Base-by-base conservation (phyloP, 2,329 filamentous ascomycete genomes). In the Thielaviopsis populi region DNA sequence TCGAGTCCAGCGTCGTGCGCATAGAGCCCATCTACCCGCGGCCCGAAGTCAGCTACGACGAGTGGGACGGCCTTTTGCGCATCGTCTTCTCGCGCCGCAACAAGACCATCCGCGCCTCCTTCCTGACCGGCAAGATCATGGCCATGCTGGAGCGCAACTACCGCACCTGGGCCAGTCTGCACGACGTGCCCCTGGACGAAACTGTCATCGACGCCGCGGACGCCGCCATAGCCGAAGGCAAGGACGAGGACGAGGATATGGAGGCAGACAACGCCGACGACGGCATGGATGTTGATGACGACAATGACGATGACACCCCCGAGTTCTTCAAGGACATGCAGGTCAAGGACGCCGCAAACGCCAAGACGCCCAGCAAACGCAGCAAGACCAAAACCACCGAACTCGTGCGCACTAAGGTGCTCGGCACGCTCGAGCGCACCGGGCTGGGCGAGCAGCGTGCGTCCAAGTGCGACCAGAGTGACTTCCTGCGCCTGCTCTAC, bases 31-130 rank as follows among this genome's bases (percentile, higher is more conserved):
- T 96, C 77, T 78, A 76, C 59, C 83, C 85, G 68, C 78, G 90
- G 43, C 92, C 92, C 62, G 86, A 90, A 69, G 91, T 97, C 68
- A 89, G 85, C 72, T 97, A 92, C 75, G 90, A 95, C 62, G 94
- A 97, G 74, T 96, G 91, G 86, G 92, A 97, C 71, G 91, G 92
- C 10, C 79, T 97, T 72, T 75, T 97, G 67, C 79, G 85, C 67
- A 96, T 96, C 69, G 75, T 74, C 68, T 76, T 79, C 69, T 81
- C 80, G 67, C 80, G 94, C 69, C 94, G 95, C 77, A 97, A 97
- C 75, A 90, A 91, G 74, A 96, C 90, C 0, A 77, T 97, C 63
- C 80, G 91, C 46, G 87, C 89, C 4, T 87, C 84, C 67, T 95
- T 91, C 76, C 77, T 95, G 61, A 91, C 87, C 15, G 86, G 84